These are phyloP conservation scores for Suhomyces choctaworum DNA, from an alignment of 1,139 yeast species.

Conservation along the genomic window DNA sequence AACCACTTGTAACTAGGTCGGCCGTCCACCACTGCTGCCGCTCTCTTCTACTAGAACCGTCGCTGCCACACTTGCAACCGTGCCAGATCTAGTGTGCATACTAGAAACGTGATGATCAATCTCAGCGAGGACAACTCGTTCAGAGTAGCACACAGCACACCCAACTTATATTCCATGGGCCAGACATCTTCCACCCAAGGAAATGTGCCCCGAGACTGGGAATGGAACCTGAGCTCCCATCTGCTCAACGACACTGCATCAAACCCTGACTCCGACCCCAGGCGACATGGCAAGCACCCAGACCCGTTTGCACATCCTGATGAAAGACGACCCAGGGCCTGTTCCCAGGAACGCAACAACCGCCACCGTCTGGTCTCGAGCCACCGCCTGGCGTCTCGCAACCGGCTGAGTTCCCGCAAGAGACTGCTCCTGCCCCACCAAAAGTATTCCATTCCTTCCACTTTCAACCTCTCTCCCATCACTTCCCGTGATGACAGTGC, in stretches of 20 bases:
- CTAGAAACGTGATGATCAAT: constrained; percentile 8
- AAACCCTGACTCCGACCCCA: not conserved
- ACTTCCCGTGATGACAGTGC: constrained; percentile 33
- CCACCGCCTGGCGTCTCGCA: not conserved
- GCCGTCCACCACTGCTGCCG: too few relatives aligned
- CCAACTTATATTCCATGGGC: constrained; percentile 12
- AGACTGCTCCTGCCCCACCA: constrained; percentile 9
- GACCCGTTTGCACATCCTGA: too few relatives aligned
- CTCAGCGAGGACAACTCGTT: constrained; percentile 2
- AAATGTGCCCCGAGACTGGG: constrained; percentile 9
- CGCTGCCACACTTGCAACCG: too few relatives aligned
- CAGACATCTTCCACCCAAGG: constrained; percentile 7
- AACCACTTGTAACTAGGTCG: too few relatives aligned
- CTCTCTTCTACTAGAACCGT: too few relatives aligned
- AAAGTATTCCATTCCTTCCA: constrained; percentile 17
- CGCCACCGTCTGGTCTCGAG: not conserved
- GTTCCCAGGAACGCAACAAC: constrained; percentile 8
- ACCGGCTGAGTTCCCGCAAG: constrained; percentile 8
- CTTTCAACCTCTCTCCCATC: constrained; percentile 38
- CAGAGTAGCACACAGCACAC: constrained; percentile 9
- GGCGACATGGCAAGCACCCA: not conserved
- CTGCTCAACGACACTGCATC: not conserved
- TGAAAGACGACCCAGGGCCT: constrained; percentile 9
- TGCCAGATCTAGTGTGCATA: not conserved
- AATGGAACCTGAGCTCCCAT: constrained; percentile 1